A percentile compares a stretch with the other conserved stretches of the same genome.
Evolutionary conservation across 1,284 basidiomycete species (phyloP).

Genomic region (Nidula niveotomentosa): DNA sequence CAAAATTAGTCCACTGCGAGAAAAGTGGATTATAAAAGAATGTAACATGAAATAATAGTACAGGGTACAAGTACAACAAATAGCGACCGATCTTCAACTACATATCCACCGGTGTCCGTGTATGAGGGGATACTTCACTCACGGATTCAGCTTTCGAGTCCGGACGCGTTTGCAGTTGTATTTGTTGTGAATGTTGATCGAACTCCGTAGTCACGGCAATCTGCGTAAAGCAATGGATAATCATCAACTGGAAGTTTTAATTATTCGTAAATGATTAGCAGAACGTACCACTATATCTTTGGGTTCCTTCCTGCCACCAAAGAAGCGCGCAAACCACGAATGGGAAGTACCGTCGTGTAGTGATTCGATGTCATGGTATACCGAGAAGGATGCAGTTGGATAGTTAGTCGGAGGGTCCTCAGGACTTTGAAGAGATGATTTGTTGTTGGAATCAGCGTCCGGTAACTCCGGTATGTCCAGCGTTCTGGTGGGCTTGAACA

Average conservation of each 20-base stretch:
- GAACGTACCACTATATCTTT: background rate
- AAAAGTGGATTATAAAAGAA: background rate
- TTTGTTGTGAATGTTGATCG: background rate
- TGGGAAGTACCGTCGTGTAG: background rate
- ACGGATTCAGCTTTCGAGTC: background rate
- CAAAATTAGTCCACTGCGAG: background rate
- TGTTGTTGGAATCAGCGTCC: background rate
- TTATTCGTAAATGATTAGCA: background rate
- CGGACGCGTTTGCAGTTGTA: background rate
- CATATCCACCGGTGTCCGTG: background rate
- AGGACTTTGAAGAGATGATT: background rate
- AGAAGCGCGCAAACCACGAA: background rate
- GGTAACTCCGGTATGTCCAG: background rate
- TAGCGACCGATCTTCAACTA: background rate
- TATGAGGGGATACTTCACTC: background rate
- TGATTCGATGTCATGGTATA: background rate
- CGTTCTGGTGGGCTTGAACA: background rate
- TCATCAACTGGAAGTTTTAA: background rate
- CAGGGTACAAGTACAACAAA: background rate
- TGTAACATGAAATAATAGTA: background rate
- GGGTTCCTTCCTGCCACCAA: background rate
- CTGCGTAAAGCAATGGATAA: background rate
- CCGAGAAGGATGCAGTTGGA: background rate
- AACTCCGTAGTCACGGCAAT: background rate
- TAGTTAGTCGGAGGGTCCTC: background rate